Conservation (phyloP, 306 rosid species). For the Sphenostylis stenocarpa region DNA sequence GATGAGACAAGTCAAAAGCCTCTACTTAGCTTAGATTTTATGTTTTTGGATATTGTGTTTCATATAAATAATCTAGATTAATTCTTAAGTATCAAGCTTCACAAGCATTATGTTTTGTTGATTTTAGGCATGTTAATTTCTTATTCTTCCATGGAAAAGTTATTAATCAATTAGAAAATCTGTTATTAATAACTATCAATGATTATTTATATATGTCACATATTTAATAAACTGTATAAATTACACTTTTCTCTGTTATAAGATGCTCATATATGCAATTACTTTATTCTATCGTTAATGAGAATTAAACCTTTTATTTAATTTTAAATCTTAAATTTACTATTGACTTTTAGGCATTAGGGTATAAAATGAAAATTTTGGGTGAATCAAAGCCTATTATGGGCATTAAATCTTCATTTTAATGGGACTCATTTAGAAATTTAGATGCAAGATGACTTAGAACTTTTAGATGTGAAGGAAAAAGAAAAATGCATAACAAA, state of each 20-base stretch:
- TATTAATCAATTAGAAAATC: neutral
- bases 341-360: neutral
- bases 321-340: neutral
- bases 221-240: neutral
- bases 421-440: neutral
- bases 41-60: neutral
- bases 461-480: neutral
- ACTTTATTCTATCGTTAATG: neutral
- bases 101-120: neutral
- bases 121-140: neutral
- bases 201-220: neutral
- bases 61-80: neutral
- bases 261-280: neutral
- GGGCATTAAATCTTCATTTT: neutral
- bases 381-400: no score
- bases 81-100: neutral
- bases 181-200: neutral
- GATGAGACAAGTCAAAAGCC: neutral
- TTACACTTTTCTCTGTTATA: neutral
- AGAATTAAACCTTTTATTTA: neutral
- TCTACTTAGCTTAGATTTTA: neutral
- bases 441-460: neutral
- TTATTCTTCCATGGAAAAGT: neutral
- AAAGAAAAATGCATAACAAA: no score
- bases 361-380: neutral